These are phyloP conservation scores for Hippophae tibetana DNA, from an alignment of 306 rosid species.

Conservation along the genomic window DNA sequence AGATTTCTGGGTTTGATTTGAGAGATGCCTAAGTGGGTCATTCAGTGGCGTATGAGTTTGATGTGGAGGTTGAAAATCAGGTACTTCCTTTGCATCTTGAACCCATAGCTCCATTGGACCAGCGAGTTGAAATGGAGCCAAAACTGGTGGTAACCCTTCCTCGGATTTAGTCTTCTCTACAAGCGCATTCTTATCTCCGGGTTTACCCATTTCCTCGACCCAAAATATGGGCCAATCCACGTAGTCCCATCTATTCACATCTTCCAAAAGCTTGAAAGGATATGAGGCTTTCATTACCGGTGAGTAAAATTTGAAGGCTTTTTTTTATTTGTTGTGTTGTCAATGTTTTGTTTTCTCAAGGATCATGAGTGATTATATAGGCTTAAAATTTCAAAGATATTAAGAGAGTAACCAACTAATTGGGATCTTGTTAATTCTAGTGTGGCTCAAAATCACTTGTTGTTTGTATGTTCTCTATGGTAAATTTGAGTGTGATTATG, in stretches of 20 bases:
- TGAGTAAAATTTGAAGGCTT: conserved; percentile 23
- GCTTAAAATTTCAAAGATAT: too few species aligned
- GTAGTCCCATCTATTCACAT: conserved; percentile 69
- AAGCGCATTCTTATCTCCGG: conserved; percentile 28
- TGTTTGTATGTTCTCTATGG: too few species aligned
- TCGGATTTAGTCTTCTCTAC: conserved; percentile 29
- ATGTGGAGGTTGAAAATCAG: conserved; percentile 60
- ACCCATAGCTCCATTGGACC: conserved; percentile 99
- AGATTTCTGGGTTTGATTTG: conserved; percentile 64
- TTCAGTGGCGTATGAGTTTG: conserved; percentile 79
- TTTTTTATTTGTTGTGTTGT: not conserved
- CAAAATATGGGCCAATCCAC: conserved; percentile 76
- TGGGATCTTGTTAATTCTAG: too few species aligned
- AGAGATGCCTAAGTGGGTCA: conserved; percentile 74
- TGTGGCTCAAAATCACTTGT: too few species aligned
- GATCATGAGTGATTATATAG: too few species aligned
- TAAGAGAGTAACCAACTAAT: too few species aligned
- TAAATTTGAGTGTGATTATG: too few species aligned
- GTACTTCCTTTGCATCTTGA: conserved; percentile 67
- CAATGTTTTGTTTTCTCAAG: not conserved
- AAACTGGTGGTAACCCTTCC: conserved; percentile 52
- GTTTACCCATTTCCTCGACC: conserved; percentile 32
- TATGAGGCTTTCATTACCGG: conserved; percentile 75
- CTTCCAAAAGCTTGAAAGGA: conserved; percentile 71
- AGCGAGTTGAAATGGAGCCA: conserved; percentile 86